These are phyloP conservation scores for Secale cereale DNA, from an alignment of 176 grass and related monocot species.

Conservation along the genomic window DNA sequence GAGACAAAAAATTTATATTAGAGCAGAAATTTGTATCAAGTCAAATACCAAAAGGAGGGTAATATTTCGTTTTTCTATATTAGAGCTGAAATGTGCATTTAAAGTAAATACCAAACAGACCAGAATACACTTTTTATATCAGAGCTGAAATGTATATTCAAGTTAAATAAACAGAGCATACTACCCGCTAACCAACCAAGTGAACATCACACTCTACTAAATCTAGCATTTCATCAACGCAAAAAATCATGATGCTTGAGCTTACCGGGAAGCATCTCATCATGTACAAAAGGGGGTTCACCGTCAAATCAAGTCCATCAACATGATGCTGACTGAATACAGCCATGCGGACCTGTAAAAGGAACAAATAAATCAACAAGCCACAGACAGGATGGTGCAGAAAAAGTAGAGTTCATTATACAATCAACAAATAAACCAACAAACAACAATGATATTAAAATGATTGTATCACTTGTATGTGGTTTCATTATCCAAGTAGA, in stretches of 20 bases:
- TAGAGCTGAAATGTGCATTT: not conserved
- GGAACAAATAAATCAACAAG: constrained; percentile 21
- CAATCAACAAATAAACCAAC: not conserved
- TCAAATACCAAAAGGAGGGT: not conserved
- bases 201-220: not conserved
- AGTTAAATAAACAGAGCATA: not conserved
- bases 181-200: not conserved
- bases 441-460: not conserved
- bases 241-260: constrained; percentile 6
- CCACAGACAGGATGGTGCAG: constrained; percentile 3
- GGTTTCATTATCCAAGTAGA: not conserved
- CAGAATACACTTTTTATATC: not conserved
- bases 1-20: not conserved
- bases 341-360: constrained; percentile 84
- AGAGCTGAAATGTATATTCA: not conserved
- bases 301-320: constrained; percentile 87
- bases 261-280: constrained; percentile 94
- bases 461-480: not conserved
- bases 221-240: not conserved
- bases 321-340: constrained; percentile 99
- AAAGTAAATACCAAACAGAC: not conserved
- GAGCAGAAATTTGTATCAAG: not conserved
- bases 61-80: constrained; percentile 1
- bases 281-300: constrained; percentile 96
- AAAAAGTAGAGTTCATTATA: not conserved